Evolutionary conservation across 148 eudicot genomes (phyloP).

Genomic region (Nepenthes mirabilis): DNA sequence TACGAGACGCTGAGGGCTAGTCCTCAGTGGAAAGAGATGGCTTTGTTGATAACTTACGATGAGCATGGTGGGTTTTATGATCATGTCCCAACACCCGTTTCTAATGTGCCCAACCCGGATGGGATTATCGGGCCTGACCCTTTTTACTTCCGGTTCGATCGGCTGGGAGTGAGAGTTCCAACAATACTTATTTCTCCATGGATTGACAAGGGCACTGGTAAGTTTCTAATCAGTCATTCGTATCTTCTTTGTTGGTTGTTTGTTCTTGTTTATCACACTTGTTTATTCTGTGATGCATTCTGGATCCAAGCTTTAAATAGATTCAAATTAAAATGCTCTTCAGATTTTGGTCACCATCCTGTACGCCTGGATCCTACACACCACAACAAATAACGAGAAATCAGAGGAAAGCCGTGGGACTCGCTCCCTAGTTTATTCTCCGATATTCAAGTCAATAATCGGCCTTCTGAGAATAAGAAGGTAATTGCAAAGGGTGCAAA

Average conservation of each 20-base stretch:
- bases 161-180: slow-evolving; percentile 83
- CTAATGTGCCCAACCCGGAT: slow-evolving; percentile 88
- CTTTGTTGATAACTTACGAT: slow-evolving; percentile 74
- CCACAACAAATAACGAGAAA: too few relatives aligned
- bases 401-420: too few relatives aligned
- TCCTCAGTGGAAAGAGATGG: slow-evolving; percentile 94
- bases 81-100: slow-evolving; percentile 80
- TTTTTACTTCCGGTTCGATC: slow-evolving; percentile 55
- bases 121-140: slow-evolving; percentile 83
- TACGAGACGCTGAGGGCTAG: slow-evolving; percentile 72
- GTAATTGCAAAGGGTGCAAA: too few relatives aligned
- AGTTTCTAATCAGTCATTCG: slow-evolving; percentile 4
- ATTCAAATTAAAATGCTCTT: too few relatives aligned
- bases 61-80: slow-evolving; percentile 95
- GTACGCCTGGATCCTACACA: too few relatives aligned
- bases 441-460: too few relatives aligned
- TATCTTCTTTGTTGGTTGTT: background rate
- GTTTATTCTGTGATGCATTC: too few relatives aligned
- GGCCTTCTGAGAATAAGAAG: too few relatives aligned
- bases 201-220: slow-evolving; percentile 82
- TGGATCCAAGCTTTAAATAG: too few relatives aligned
- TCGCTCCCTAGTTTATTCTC: too few relatives aligned
- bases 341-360: too few relatives aligned
- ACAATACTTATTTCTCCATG: slow-evolving; percentile 73
- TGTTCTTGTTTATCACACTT: background rate